Conservation (phyloP, 257 asterid genomes). For the Penstemon barbatus region DNA sequence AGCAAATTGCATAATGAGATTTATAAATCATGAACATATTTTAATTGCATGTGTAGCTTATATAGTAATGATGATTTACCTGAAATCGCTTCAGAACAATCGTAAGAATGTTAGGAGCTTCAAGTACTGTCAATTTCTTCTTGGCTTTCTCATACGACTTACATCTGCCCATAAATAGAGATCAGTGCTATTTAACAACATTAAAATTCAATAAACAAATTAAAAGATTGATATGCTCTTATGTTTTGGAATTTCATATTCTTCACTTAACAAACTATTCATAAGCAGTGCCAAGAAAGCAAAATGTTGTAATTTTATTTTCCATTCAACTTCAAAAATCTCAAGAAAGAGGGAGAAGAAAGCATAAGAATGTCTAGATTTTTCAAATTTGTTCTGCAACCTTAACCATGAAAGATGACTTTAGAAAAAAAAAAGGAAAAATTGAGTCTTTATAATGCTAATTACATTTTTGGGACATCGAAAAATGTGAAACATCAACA, state of each 20-base stretch:
- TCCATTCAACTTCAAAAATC: conserved; percentile 17
- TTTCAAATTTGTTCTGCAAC: conserved; percentile 11
- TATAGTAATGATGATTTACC: conserved; percentile 33
- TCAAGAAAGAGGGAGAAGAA: conserved; percentile 14
- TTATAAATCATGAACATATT: conserved; percentile 18
- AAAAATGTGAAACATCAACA: conserved; percentile 5
- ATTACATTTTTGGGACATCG: not conserved
- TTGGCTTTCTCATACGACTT: conserved; percentile 69
- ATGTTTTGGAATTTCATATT: conserved; percentile 12
- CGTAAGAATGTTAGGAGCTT: conserved; percentile 68
- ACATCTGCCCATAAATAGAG: conserved; percentile 41
- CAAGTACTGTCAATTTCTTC: conserved; percentile 53
- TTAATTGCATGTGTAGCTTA: not conserved
- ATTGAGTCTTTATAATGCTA: not conserved
- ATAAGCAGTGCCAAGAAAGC: conserved; percentile 10
- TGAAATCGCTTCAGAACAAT: conserved; percentile 58
- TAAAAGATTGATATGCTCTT: conserved; percentile 4
- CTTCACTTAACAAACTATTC: not conserved
- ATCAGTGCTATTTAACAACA: conserved; percentile 11
- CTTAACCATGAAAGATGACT: not conserved
- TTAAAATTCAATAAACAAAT: conserved; percentile 11
- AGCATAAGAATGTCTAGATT: conserved; percentile 1
- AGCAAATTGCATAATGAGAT: conserved; percentile 9
- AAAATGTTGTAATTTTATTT: not conserved
- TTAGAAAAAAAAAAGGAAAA: not conserved